phyloP scores from a whole-genome alignment of 2,329 filamentous ascomycete genomes.

The Penicillium nordicum region DNA sequence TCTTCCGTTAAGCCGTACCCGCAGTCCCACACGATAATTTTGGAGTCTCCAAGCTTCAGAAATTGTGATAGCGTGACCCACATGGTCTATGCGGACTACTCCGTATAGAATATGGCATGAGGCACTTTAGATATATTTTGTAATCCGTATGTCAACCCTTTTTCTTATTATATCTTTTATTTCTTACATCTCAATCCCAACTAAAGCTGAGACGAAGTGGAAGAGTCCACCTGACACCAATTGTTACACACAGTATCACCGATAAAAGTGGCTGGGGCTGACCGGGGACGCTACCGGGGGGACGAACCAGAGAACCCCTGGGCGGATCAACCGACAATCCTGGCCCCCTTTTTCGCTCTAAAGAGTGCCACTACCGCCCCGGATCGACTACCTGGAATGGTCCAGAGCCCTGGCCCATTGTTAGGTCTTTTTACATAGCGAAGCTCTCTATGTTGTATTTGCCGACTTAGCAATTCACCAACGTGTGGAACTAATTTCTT shows the following conservation, averaged over 20 bases:
- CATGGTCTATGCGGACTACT: conserved; percentile 3
- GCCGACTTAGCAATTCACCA: background rate
- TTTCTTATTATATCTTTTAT: no score
- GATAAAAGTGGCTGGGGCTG: background rate
- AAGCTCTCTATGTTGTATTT: background rate
- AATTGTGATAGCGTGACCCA: conserved; percentile 6
- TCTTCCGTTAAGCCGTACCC: conserved; percentile 22
- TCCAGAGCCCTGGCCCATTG: background rate
- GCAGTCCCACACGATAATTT: conserved; percentile 16
- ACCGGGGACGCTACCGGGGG: conserved; percentile 1
- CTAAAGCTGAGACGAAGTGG: conserved; percentile 1
- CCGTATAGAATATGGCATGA: no score
- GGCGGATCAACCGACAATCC: conserved; percentile 31
- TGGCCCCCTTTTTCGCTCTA: conserved; percentile 13
- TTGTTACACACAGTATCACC: background rate
- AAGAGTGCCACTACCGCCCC: conserved; percentile 26
- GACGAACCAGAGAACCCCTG: conserved; percentile 25
- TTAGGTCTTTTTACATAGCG: background rate
- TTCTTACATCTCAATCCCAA: background rate
- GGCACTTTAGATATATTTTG: no score
- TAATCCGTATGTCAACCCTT: no score
- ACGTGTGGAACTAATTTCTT: background rate
- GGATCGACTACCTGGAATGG: conserved; percentile 22
- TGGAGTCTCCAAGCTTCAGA: background rate
- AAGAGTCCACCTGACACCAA: background rate